Percentiles rank a stretch among this genome's conserved stretches.
These are phyloP conservation scores for Marsdenia floribunda DNA, from an alignment of 257 asterid genomes.

Conservation along the genomic window DNA sequence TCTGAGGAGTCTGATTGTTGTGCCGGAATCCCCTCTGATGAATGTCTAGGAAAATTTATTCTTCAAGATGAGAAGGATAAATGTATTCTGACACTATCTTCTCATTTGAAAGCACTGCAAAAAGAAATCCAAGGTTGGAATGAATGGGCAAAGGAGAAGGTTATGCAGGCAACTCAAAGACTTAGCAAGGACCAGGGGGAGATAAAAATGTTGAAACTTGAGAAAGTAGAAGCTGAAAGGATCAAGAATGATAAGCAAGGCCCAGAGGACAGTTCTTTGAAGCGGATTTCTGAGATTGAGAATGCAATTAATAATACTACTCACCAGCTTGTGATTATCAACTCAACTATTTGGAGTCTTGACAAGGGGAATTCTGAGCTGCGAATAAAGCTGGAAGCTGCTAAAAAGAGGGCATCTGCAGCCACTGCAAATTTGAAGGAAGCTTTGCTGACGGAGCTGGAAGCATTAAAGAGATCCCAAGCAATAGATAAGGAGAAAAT, in stretches of 20 bases:
- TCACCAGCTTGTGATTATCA: conserved; percentile 41
- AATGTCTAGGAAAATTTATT: conserved; percentile 37
- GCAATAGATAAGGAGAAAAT: conserved; percentile 38
- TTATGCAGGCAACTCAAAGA: conserved; percentile 66
- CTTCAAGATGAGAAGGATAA: conserved; percentile 53
- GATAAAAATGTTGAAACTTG: conserved; percentile 65
- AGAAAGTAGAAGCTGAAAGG: conserved; percentile 53
- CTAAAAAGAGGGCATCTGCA: conserved; percentile 25
- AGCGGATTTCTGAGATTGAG: conserved; percentile 67
- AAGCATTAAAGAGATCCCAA: conserved; percentile 41
- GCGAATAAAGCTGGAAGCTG: conserved; percentile 39
- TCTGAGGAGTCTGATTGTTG: conserved; percentile 31
- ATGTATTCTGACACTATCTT: conserved; percentile 33
- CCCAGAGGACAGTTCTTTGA: conserved; percentile 50
- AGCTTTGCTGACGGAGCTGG: conserved; percentile 51
- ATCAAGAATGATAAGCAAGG: conserved; percentile 49
- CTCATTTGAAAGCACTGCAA: conserved; percentile 37
- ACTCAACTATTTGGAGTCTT: conserved; percentile 30
- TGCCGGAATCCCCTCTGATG: conserved; percentile 48
- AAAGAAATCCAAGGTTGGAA: conserved; percentile 53
- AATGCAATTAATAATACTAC: conserved; percentile 43
- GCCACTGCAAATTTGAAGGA: conserved; percentile 35
- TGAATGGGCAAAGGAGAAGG: conserved; percentile 68
- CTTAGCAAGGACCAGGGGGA: conserved; percentile 57
- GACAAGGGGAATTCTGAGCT: conserved; percentile 41